Conservation (phyloP, 2,329 filamentous ascomycete species). For the Hymenoscyphus linearis region DNA sequence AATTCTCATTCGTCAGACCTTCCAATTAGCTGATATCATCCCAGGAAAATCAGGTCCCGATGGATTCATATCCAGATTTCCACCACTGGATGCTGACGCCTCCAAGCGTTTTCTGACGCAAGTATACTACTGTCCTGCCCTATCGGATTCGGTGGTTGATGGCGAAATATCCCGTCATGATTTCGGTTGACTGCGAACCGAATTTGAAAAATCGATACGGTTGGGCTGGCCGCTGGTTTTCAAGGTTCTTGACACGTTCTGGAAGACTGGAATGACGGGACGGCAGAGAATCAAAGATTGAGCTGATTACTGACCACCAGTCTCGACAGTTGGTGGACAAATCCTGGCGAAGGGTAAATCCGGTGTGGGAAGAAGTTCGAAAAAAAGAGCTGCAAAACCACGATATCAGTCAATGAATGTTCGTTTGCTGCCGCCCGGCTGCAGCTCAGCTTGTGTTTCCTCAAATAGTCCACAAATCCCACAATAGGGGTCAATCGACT, state of each 20-base stretch:
- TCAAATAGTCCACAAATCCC: not conserved
- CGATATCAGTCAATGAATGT: constrained; percentile 1
- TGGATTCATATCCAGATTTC: constrained; percentile 3
- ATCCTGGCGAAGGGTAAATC: constrained; percentile 1
- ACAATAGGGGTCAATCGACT: constrained; percentile 1
- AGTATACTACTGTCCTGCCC: constrained; percentile 12
- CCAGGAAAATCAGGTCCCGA: not conserved
- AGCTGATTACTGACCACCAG: constrained; percentile 1
- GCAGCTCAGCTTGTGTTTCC: constrained; percentile 7
- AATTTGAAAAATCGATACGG: not conserved
- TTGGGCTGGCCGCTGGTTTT: no score
- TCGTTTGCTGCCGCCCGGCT: not conserved
- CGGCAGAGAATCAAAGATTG: constrained; percentile 11
- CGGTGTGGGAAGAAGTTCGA: not conserved
- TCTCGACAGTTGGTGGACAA: constrained; percentile 4
- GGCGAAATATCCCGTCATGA: not conserved
- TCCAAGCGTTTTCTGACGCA: constrained; percentile 20
- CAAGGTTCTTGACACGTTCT: not conserved
- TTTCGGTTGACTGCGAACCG: not conserved
- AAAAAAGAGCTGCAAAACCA: constrained; percentile 2
- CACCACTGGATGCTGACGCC: constrained; percentile 13
- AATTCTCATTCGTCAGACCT: constrained; percentile 4
- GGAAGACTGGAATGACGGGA: constrained; percentile 2
- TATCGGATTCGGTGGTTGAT: not conserved
- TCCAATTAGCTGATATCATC: not conserved